Conservation (phyloP, 768 basidiomycete genomes). For the Holtermannia corniformis region DNA sequence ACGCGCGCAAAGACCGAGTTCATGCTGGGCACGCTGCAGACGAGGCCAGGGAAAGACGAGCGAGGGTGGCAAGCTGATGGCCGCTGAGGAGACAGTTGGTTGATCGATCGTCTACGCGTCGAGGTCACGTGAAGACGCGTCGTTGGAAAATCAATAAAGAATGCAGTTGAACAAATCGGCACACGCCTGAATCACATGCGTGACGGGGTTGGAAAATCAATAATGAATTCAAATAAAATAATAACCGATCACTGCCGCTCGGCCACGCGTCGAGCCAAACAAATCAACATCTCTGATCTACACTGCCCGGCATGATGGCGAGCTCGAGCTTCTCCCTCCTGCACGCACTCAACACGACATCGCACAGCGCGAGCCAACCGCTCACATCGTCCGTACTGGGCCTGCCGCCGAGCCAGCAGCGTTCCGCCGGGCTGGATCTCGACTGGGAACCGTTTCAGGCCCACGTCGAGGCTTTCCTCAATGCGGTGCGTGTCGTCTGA, state of each 20-base stretch:
- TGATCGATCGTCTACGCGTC: not conserved
- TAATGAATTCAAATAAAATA: not conserved
- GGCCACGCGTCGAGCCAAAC: not conserved
- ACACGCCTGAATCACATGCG: too few species aligned
- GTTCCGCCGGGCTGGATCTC: constrained; percentile 19
- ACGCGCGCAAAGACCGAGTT: constrained; percentile 32
- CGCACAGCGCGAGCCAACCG: not conserved
- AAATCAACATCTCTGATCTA: too few species aligned
- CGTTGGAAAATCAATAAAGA: not conserved
- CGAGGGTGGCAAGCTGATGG: too few species aligned
- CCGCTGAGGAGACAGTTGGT: not conserved
- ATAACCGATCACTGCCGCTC: not conserved
- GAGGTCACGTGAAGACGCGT: not conserved
- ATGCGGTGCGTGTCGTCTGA: constrained; percentile 20
- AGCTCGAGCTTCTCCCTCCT: not conserved
- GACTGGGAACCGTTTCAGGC: constrained; percentile 33
- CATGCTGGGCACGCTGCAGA: too few species aligned
- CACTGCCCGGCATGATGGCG: too few species aligned
- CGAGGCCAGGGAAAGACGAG: too few species aligned
- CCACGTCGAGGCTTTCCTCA: constrained; percentile 31
- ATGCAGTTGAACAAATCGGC: not conserved
- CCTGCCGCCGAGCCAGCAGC: not conserved
- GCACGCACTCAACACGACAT: not conserved
- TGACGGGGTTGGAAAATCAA: too few species aligned
- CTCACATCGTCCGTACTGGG: not conserved